Percentiles rank a stretch among this genome's conserved stretches.
Conservation (phyloP, 2,329 filamentous ascomycete genomes). For the Simplicillium aogashimaense region DNA sequence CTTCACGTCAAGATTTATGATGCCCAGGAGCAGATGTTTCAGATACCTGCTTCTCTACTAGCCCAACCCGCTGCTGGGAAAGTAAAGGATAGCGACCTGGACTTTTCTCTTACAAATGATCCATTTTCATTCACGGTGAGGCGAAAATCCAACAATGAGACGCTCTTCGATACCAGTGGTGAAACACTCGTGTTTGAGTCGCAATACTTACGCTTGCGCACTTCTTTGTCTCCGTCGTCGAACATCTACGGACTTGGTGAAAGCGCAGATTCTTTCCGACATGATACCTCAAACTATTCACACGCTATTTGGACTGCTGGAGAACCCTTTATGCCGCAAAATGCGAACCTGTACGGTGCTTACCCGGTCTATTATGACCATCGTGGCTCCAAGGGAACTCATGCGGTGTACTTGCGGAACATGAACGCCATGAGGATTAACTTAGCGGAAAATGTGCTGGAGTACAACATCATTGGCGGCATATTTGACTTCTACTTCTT, state of each 20-base stretch:
- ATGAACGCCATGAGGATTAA: conserved; percentile 67
- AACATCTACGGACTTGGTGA: conserved; percentile 70
- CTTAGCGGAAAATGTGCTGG: conserved; percentile 57
- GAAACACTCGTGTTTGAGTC: conserved; percentile 59
- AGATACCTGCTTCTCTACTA: background rate
- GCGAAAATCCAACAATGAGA: conserved; percentile 20
- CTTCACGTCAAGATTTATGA: background rate
- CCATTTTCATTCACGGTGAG: conserved; percentile 57
- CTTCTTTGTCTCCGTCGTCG: conserved; percentile 53
- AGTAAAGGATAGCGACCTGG: conserved; percentile 25
- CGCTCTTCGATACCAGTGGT: conserved; percentile 57
- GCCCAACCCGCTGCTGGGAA: conserved; percentile 4
- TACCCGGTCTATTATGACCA: conserved; percentile 70
- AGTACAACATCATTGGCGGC: conserved; percentile 74
- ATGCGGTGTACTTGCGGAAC: conserved; percentile 71
- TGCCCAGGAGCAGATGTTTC: background rate
- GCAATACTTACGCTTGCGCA: conserved; percentile 64
- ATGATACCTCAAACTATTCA: conserved; percentile 46
- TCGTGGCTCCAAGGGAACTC: conserved; percentile 31
- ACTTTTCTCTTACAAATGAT: conserved; percentile 22
- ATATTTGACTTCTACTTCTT: conserved; percentile 74
- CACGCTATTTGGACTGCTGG: conserved; percentile 66
- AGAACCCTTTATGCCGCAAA: conserved; percentile 49
- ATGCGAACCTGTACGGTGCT: conserved; percentile 62
- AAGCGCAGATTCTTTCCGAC: conserved; percentile 56